Evolutionary conservation across 805 yeast genomes (phyloP).

Genomic region (Ogataea trehaloabstinens): DNA sequence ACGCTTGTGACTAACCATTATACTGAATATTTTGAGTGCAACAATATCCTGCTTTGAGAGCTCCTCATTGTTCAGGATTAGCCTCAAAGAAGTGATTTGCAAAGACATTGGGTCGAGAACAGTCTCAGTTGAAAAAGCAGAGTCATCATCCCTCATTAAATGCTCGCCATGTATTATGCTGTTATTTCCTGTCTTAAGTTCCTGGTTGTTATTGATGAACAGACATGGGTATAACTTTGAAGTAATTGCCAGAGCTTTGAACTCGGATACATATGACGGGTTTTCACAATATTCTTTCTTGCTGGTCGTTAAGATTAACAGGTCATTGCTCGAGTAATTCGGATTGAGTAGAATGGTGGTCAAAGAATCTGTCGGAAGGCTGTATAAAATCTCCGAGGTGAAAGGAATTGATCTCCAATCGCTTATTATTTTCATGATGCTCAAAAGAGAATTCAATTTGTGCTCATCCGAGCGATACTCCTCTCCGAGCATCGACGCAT

Average conservation of each 20-base stretch:
- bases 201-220: slow-evolving; percentile 29
- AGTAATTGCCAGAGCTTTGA: slow-evolving; percentile 13
- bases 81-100: slow-evolving; percentile 22
- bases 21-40: slow-evolving; percentile 24
- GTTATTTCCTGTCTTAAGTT: slow-evolving; percentile 1
- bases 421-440: slow-evolving; percentile 32
- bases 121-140: slow-evolving; percentile 25
- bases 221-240: slow-evolving; percentile 18
- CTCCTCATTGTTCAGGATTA: slow-evolving; percentile 18
- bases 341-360: slow-evolving; percentile 23
- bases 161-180: slow-evolving; percentile 1
- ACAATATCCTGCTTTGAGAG: slow-evolving; percentile 19
- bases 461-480: slow-evolving; percentile 22
- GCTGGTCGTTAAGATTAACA: slow-evolving; percentile 24
- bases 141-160: slow-evolving; percentile 6
- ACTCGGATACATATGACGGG: slow-evolving; percentile 9
- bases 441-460: slow-evolving; percentile 36
- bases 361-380: slow-evolving; percentile 26
- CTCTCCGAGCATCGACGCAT: slow-evolving; percentile 47
- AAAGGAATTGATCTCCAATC: slow-evolving; percentile 29
- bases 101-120: slow-evolving; percentile 28
- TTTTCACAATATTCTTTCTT: slow-evolving; percentile 20
- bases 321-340: slow-evolving; percentile 17
- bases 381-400: slow-evolving; percentile 31
- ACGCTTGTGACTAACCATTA: slow-evolving; percentile 22